phyloP scores from a whole-genome alignment of 1,284 basidiomycete species.

The Jaminaea rosea region DNA sequence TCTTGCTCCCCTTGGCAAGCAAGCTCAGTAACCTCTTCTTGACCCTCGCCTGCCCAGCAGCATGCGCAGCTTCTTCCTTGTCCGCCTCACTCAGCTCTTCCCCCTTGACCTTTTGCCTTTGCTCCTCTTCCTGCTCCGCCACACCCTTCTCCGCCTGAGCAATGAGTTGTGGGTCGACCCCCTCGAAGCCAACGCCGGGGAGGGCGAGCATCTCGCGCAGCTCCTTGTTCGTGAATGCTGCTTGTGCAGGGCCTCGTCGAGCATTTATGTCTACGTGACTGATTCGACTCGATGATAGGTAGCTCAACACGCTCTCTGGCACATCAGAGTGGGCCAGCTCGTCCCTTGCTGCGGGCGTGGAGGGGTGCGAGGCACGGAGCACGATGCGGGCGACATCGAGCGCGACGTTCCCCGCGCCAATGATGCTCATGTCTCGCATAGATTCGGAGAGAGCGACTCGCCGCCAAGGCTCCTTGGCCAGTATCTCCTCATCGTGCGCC shows the following conservation, averaged over 20 bases:
- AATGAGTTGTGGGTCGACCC: constrained; percentile 42
- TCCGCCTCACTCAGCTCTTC: constrained; percentile 19
- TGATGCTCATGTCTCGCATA: constrained; percentile 62
- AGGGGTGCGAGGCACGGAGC: constrained; percentile 50
- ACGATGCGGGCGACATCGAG: constrained; percentile 87
- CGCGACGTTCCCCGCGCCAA: constrained; percentile 94
- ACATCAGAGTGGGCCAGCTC: constrained; percentile 68
- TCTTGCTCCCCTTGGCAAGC: constrained; percentile 61
- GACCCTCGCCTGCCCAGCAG: constrained; percentile 41
- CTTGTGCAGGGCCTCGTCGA: constrained; percentile 75
- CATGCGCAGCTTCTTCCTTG: background rate
- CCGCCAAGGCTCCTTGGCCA: constrained; percentile 49
- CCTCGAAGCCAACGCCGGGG: constrained; percentile 60
- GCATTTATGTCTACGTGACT: constrained; percentile 74
- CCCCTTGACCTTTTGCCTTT: constrained; percentile 8
- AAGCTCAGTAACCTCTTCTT: constrained; percentile 55
- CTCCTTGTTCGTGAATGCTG: constrained; percentile 90
- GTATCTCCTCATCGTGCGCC: constrained; percentile 54
- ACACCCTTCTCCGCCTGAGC: constrained; percentile 46
- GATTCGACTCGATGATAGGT: constrained; percentile 59
- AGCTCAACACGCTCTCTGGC: constrained; percentile 64
- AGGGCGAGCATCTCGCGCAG: constrained; percentile 79
- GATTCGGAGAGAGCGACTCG: constrained; percentile 4
- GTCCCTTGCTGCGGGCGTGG: constrained; percentile 45
- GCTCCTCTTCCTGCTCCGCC: constrained; percentile 12